These are phyloP conservation scores for Triangularia setosa DNA, from an alignment of 2,329 filamentous ascomycete genomes.

Conservation along the genomic window DNA sequence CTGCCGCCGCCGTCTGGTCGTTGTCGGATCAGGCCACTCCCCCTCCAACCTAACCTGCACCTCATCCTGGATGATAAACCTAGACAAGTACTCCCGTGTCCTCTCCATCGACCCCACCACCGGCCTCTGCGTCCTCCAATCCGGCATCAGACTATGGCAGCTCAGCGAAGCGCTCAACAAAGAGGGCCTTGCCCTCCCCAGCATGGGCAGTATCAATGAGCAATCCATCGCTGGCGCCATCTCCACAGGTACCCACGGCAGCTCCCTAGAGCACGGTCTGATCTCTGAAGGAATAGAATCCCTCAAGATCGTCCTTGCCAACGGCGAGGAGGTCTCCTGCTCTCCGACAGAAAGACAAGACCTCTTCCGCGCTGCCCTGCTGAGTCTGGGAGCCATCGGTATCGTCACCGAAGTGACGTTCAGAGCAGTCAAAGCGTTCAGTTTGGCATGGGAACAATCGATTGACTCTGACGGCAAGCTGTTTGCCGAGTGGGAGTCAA, in stretches of 20 bases:
- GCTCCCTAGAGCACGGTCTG: constrained; percentile 76
- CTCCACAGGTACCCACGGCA: constrained; percentile 89
- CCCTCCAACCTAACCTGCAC: constrained; percentile 90
- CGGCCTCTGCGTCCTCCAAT: constrained; percentile 71
- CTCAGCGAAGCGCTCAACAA: constrained; percentile 71
- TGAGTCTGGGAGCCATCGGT: constrained; percentile 85
- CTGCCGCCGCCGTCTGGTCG: constrained; percentile 77
- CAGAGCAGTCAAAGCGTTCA: constrained; percentile 72
- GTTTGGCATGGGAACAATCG: constrained; percentile 82
- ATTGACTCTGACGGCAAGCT: constrained; percentile 67
- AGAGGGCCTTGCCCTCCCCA: constrained; percentile 79
- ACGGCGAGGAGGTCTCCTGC: constrained; percentile 71
- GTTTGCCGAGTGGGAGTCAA: constrained; percentile 65
- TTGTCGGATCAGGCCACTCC: constrained; percentile 88
- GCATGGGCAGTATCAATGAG: constrained; percentile 89
- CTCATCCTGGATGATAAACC: constrained; percentile 89
- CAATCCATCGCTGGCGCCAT: constrained; percentile 93
- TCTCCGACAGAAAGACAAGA: constrained; percentile 63
- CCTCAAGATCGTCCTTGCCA: constrained; percentile 76
- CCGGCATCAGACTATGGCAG: constrained; percentile 78
- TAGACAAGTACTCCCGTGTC: constrained; percentile 76
- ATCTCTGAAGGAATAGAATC: constrained; percentile 73
- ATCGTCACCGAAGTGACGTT: constrained; percentile 89
- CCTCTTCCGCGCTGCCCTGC: constrained; percentile 81
- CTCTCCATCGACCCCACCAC: constrained; percentile 64